Conservation (phyloP, 208 protist species). For the Leishmania tarentolae region DNA sequence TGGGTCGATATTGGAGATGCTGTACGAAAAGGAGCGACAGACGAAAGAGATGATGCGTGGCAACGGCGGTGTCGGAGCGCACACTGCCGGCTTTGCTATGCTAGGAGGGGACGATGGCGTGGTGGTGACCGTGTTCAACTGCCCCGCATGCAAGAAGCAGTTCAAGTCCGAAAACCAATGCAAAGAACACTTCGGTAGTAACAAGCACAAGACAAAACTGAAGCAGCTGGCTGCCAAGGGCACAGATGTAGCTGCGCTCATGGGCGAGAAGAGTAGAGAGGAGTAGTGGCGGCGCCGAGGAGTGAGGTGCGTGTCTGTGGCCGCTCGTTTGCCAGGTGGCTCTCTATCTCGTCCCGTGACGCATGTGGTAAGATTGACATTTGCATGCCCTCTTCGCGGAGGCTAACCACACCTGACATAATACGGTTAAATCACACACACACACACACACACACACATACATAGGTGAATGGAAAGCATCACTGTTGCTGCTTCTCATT, state of each 20-base stretch:
- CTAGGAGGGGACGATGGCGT: conserved; percentile 37
- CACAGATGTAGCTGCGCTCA: conserved; percentile 70
- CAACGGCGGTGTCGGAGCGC: conserved; percentile 38
- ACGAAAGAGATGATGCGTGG: conserved; percentile 62
- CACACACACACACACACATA: not conserved
- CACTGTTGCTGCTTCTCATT: not conserved
- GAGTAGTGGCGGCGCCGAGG: not conserved
- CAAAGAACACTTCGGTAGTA: conserved; percentile 87
- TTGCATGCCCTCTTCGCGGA: not conserved
- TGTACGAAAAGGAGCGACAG: conserved; percentile 85
- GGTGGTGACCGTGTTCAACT: conserved; percentile 49
- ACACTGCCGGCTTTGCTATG: conserved; percentile 76
- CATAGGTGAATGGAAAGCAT: not conserved
- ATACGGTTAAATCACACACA: not conserved
- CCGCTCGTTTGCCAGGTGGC: not conserved
- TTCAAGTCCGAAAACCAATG: conserved; percentile 86
- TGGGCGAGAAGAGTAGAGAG: conserved; percentile 43
- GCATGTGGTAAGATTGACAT: not conserved
- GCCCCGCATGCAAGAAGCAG: conserved; percentile 87
- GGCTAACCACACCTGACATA: not conserved
- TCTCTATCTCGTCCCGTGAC: not conserved
- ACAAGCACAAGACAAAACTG: conserved; percentile 89
- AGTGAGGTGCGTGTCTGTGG: not conserved
- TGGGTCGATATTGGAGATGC: conserved; percentile 74
- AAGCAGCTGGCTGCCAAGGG: conserved; percentile 85